Evolutionary conservation across 78 protist species (phyloP).

Genomic region (Polysphondylium violaceum): DNA sequence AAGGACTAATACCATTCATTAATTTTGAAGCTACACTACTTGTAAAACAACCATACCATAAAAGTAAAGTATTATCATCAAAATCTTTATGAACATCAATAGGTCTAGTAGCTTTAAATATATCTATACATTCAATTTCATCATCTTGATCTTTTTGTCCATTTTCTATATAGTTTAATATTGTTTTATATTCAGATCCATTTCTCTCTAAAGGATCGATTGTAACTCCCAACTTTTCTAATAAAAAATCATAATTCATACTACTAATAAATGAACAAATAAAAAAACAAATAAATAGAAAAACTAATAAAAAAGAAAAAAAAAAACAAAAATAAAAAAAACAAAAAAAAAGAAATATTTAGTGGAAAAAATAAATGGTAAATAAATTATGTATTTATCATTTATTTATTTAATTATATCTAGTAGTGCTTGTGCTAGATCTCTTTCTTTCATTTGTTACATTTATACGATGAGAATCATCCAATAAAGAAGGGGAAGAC

Average conservation of each 20-base stretch:
- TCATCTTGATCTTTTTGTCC: neutral
- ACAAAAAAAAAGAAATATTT: no score
- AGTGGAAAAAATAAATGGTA: no score
- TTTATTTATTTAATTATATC: no score
- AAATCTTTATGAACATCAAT: neutral
- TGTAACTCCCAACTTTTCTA: neutral
- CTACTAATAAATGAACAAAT: no score
- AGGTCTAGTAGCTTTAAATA: slow-evolving; percentile 21
- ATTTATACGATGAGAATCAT: slow-evolving; percentile 44
- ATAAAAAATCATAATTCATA: slow-evolving; percentile 12
- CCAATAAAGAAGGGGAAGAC: slow-evolving; percentile 51
- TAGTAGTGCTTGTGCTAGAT: slow-evolving; percentile 15
- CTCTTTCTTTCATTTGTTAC: slow-evolving; percentile 40
- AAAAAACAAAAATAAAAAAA: no score
- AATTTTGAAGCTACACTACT: slow-evolving; percentile 51
- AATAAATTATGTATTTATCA: no score
- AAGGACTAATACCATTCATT: slow-evolving; percentile 18
- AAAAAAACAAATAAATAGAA: no score
- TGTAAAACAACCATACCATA: slow-evolving; percentile 55
- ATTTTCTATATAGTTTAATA: neutral
- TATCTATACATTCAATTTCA: slow-evolving; percentile 35
- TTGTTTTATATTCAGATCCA: neutral
- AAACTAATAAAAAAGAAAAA: no score
- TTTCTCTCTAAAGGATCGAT: slow-evolving; percentile 18
- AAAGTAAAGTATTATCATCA: neutral